Evolutionary conservation across 2,329 filamentous ascomycete species (phyloP).

Genomic region (Onygena corvina): DNA sequence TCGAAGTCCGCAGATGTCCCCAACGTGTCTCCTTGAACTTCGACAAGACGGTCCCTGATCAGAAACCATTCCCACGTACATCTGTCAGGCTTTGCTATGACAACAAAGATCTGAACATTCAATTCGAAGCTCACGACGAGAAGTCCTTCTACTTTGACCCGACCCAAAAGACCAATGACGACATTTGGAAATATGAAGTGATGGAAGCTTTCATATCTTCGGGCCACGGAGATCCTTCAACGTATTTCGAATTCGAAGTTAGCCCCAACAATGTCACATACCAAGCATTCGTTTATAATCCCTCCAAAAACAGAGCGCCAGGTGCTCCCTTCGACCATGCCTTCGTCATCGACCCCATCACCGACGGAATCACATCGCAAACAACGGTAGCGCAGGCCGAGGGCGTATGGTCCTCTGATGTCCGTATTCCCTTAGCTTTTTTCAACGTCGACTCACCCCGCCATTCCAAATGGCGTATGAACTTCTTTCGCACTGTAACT

Average conservation of each 20-base stretch:
- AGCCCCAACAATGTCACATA: conserved; percentile 43
- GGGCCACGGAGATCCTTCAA: conserved; percentile 38
- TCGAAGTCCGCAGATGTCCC: conserved; percentile 13
- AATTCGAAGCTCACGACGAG: conserved; percentile 38
- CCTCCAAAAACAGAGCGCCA: conserved; percentile 34
- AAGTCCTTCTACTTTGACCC: conserved; percentile 38
- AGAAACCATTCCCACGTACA: conserved; percentile 34
- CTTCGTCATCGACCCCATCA: conserved; percentile 31
- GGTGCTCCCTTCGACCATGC: conserved; percentile 37
- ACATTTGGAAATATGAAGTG: conserved; percentile 41
- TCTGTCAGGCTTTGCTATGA: conserved; percentile 40
- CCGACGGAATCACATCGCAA: conserved; percentile 33
- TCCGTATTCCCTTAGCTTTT: conserved; percentile 37
- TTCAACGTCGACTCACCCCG: conserved; percentile 40
- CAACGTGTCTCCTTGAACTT: conserved; percentile 6
- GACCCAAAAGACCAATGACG: conserved; percentile 32
- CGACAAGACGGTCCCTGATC: conserved; percentile 35
- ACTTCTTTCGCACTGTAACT: conserved; percentile 41
- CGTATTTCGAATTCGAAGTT: conserved; percentile 43
- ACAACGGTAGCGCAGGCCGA: conserved; percentile 30
- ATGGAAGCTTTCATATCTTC: conserved; percentile 41
- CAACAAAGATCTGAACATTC: conserved; percentile 29
- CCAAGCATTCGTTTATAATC: conserved; percentile 43
- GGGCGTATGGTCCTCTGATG: conserved; percentile 33
- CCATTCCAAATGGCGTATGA: conserved; percentile 42